Base-by-base conservation (phyloP, 192 early-diverging fungal genomes). In the Phycomyces blakesleeanus region DNA sequence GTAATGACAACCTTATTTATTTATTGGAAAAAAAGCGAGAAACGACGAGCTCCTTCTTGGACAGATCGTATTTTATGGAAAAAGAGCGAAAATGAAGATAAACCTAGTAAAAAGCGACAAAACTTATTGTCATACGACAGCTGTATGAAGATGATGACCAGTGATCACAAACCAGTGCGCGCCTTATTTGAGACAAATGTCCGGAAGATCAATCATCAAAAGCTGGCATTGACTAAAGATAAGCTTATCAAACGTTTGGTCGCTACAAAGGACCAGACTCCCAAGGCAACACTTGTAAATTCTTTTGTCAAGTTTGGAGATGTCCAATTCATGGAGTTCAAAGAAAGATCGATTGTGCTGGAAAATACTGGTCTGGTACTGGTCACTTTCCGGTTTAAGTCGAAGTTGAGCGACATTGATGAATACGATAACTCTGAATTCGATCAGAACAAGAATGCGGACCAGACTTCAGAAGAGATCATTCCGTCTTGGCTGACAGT, bases 81-180 rank as follows among this genome's bases (percentile, higher is more conserved):
- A 64, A 89, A 63, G 49, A 34, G 29, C 7, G 29, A 7, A 34
- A 34, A 34, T 34, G 55, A 16, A 39, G 59, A 27, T 14, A n/a
- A 21, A 39, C 44, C 0, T 14, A 42, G 54, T 9, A 83, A 57
- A 7, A 34, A 49, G 26, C 41, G 79, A 69, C 69, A 86, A 8
- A 63, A 72, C 14, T 62, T 74, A n/a, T 24, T 77, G 5, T 77
- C 66, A 52, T 92, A 93, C 65, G 56, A 55, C 15, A 80, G 80
- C 21, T 76, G 78, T 8, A 89, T 87, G 84, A 82, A 84, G 0
- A 67, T 92, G 34, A 79, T 68, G 27, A 47, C 81, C 20, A 93
- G 91, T 64, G 96, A 98, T 69, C 96, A 98, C 75, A 96, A 95
- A 69, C 96, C 96, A 1, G 93, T 98, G 21, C 83, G 79, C 27